phyloP scores from a whole-genome alignment of 2,329 filamentous ascomycete genomes.

The Aspergillus niger region DNA sequence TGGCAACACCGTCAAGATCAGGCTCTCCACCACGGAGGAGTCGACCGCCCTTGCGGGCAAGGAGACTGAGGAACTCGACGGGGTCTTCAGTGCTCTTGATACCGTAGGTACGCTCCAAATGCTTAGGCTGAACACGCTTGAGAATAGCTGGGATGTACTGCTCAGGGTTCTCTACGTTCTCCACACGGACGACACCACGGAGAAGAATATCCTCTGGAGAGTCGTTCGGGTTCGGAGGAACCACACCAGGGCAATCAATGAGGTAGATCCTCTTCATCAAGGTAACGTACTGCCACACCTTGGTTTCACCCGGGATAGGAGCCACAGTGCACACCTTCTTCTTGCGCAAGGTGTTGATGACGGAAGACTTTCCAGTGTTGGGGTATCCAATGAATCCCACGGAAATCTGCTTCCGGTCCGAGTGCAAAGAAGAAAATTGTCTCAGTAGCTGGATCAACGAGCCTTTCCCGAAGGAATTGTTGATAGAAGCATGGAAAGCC shows the following conservation, averaged over 20 bases:
- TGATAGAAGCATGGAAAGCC: slow-evolving; percentile 92
- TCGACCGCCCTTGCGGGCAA: slow-evolving; percentile 84
- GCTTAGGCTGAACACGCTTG: slow-evolving; percentile 75
- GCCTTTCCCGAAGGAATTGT: slow-evolving; percentile 95
- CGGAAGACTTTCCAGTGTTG: slow-evolving; percentile 93
- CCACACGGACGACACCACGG: slow-evolving; percentile 86
- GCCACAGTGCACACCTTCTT: slow-evolving; percentile 94
- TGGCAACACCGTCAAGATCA: slow-evolving; percentile 90
- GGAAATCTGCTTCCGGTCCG: slow-evolving; percentile 89
- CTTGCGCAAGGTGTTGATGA: slow-evolving; percentile 93
- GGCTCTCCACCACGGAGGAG: slow-evolving; percentile 91
- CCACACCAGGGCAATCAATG: slow-evolving; percentile 95
- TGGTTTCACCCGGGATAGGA: slow-evolving; percentile 94
- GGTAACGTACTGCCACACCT: slow-evolving; percentile 97
- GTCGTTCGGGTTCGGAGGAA: slow-evolving; percentile 82
- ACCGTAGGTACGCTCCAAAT: slow-evolving; percentile 92
- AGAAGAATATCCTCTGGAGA: slow-evolving; percentile 85
- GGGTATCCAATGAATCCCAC: slow-evolving; percentile 88
- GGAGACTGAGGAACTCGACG: slow-evolving; percentile 79
- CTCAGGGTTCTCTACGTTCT: slow-evolving; percentile 94
- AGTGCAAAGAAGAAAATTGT: slow-evolving; percentile 89
- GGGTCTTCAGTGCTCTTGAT: slow-evolving; percentile 75
- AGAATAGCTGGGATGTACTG: slow-evolving; percentile 90
- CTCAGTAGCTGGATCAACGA: slow-evolving; percentile 87
- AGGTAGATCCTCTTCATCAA: slow-evolving; percentile 93